Conservation (phyloP, 768 basidiomycete species). For the Mycena capillaripes region DNA sequence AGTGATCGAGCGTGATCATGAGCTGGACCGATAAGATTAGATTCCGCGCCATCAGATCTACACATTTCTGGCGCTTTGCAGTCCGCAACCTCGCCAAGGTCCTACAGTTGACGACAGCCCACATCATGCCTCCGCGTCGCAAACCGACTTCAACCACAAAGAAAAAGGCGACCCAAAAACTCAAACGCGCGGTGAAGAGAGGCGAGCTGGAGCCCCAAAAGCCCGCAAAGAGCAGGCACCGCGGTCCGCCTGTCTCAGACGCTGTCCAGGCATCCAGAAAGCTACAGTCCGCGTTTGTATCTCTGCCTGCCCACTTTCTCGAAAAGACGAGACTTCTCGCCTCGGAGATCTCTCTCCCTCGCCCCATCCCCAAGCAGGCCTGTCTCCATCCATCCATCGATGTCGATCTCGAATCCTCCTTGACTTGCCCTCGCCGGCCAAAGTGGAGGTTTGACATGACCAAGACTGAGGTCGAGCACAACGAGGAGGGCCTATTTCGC, state of each 20-base stretch:
- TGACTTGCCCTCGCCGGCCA: constrained; percentile 78
- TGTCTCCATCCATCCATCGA: constrained; percentile 16
- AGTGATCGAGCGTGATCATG: not conserved
- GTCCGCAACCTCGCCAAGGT: too few species aligned
- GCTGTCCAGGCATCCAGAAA: constrained; percentile 60
- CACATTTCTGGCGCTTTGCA: too few species aligned
- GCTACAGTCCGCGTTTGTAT: constrained; percentile 81
- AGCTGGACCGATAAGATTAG: too few species aligned
- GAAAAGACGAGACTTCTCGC: constrained; percentile 72
- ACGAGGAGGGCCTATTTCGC: constrained; percentile 85
- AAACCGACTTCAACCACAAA: constrained; percentile 76
- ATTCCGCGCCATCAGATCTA: too few species aligned
- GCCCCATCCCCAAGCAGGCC: constrained; percentile 64
- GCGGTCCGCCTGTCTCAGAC: constrained; percentile 43
- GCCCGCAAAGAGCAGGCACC: constrained; percentile 46
- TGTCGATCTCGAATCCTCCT: constrained; percentile 26
- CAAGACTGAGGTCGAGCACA: constrained; percentile 90
- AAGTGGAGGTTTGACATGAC: constrained; percentile 91
- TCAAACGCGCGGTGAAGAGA: constrained; percentile 88
- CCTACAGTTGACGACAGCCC: too few species aligned
- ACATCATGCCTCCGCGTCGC: constrained; percentile 57
- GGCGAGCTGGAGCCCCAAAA: constrained; percentile 68
- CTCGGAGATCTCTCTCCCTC: constrained; percentile 61
- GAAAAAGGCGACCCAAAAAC: constrained; percentile 79
- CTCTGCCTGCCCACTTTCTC: constrained; percentile 70